Evolutionary conservation across 2,329 filamentous ascomycete genomes (phyloP), one percentile per base, ranked within the genome.

Genomic region (Hypoxylon sp.): DNA sequence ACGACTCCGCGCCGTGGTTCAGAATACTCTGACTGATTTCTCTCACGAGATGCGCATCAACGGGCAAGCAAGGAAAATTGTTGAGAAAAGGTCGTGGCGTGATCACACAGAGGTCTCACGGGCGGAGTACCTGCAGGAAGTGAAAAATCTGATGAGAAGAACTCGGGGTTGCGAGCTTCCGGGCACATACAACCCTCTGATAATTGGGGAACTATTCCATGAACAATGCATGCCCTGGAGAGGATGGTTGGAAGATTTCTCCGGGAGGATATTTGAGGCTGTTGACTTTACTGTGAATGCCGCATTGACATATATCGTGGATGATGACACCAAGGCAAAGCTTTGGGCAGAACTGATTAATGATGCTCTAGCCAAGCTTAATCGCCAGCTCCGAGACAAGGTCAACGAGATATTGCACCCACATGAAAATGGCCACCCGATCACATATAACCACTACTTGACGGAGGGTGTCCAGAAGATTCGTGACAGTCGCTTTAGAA

Each of bases 361-460:
- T 6, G 65, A 71, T n/a, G 54, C 63, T 3, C 65, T 79, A 41
- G 67, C 71, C 2, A 14, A 48, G 2, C 55, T 76, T 8, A 63
- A 69, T 34, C 6, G 9, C 0, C 45, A 59, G 1, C 54, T 79
- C 5, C 48, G 59, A 0, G 43, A 14, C 21, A 77, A 78, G 63
- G 52, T 74, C 0, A 45, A 59, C 5, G 74, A 78, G 54, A 51
- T 80, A 0, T 21, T 79, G 7, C 54, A 45, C 8, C 71, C 73
- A 2, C 73, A 78, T 50, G 30, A 65, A 2, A 60, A 68, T 1
- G 62, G 70, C 0, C 79, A 81, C 56, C 78, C 80, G 0, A 81
- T 82, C 34, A 81, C 79, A 0, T 81, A 81, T 61, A 79, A 82
- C 55, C 73, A 77, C 47, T 73, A 78, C 43, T 67, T 81, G 2